Percentiles rank a stretch among this genome's conserved stretches.
Evolutionary conservation across 2,329 filamentous ascomycete species (phyloP).

Genomic region (Graphium sp.): DNA sequence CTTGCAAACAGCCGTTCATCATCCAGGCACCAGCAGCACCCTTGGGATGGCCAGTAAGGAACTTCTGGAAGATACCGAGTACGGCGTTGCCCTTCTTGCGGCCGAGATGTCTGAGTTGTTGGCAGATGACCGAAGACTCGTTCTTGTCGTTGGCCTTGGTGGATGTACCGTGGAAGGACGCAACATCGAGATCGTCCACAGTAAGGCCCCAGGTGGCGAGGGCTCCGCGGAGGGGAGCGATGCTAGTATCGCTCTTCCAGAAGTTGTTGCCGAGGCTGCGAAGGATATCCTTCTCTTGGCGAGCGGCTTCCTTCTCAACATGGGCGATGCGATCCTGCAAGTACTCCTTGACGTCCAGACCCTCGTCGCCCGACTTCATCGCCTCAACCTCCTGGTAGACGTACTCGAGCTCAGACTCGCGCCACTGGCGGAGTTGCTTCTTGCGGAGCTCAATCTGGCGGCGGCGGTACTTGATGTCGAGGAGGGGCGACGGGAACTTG

Average conservation of each 20-base stretch:
- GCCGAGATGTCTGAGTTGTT: constrained; percentile 88
- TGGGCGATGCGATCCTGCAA: constrained; percentile 69
- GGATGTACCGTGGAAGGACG: constrained; percentile 97
- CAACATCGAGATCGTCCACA: constrained; percentile 85
- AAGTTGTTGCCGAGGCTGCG: constrained; percentile 94
- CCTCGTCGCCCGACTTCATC: constrained; percentile 62
- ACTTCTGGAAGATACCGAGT: constrained; percentile 97
- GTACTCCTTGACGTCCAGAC: constrained; percentile 72
- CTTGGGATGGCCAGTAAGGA: constrained; percentile 96
- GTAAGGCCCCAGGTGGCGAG: constrained; percentile 97
- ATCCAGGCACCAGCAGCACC: constrained; percentile 99
- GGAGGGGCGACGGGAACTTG: constrained; percentile 86
- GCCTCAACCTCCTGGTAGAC: constrained; percentile 83
- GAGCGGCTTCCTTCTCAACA: constrained; percentile 68
- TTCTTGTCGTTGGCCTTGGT: constrained; percentile 99
- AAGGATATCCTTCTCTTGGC: constrained; percentile 87
- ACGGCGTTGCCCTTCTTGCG: constrained; percentile 93
- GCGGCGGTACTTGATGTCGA: constrained; percentile 95
- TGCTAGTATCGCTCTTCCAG: constrained; percentile 90
- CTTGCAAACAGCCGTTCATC: constrained; percentile 96
- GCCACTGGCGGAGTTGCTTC: constrained; percentile 91
- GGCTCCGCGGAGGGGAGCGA: constrained; percentile 88
- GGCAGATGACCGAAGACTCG: constrained; percentile 91
- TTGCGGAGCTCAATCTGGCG: constrained; percentile 88
- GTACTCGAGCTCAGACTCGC: constrained; percentile 86